Percentiles rank a stretch among this genome's conserved stretches.
Conservation (phyloP, 2,329 filamentous ascomycete genomes). For the Fusarium scirpi region DNA sequence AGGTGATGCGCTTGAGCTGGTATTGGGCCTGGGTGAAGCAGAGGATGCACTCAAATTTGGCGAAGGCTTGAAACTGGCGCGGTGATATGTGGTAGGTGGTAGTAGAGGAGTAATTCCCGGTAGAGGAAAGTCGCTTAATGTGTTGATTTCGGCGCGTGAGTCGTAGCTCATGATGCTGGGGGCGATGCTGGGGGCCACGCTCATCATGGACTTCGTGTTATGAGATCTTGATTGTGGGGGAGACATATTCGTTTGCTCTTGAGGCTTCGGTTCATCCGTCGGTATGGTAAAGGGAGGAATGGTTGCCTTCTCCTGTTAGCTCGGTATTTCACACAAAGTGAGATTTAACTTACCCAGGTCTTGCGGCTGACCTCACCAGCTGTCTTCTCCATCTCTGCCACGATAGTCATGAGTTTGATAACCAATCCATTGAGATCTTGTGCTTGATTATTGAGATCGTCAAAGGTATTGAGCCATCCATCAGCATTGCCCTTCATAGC, state of each 20-base stretch:
- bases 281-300: slow-evolving; percentile 46
- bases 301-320: slow-evolving; percentile 40
- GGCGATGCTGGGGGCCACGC: slow-evolving; percentile 34
- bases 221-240: slow-evolving; percentile 23
- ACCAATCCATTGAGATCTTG: slow-evolving; percentile 77
- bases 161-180: slow-evolving; percentile 40
- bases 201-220: slow-evolving; percentile 19
- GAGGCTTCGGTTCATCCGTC: slow-evolving; percentile 10
- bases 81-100: slow-evolving; percentile 40
- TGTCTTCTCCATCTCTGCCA: slow-evolving; percentile 86
- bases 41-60: slow-evolving; percentile 26
- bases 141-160: slow-evolving; percentile 39
- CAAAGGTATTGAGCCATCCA: slow-evolving; percentile 86
- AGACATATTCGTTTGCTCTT: slow-evolving; percentile 19
- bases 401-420: slow-evolving; percentile 78
- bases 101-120: slow-evolving; percentile 44
- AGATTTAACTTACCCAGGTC: slow-evolving; percentile 70
- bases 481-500: slow-evolving; percentile 95
- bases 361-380: slow-evolving; percentile 86
- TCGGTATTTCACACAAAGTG: not conserved
- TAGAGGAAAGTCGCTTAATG: slow-evolving; percentile 46
- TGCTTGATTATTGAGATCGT: slow-evolving; percentile 79
- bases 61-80: slow-evolving; percentile 27
- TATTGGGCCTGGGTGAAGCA: slow-evolving; percentile 19
- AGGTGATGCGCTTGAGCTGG: slow-evolving; percentile 24